Percentiles rank a stretch among this genome's conserved stretches.
Evolutionary conservation across 2,329 filamentous ascomycete genomes (phyloP).

Genomic region (Ophiostoma sp.): DNA sequence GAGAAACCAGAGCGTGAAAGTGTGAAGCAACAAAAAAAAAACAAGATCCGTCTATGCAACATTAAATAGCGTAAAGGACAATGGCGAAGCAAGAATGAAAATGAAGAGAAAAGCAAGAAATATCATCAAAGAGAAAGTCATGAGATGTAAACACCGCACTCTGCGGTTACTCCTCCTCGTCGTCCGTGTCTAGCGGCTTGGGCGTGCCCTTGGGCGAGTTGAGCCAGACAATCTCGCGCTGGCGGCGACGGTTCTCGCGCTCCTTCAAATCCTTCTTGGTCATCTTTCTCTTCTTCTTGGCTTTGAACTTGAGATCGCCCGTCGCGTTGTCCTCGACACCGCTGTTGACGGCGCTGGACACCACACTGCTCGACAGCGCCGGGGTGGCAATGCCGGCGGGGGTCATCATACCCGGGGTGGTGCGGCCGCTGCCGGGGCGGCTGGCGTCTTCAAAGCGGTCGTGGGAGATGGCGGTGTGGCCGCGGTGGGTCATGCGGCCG

Average conservation of each 20-base stretch:
- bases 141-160: neutral
- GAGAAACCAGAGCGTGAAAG: constrained; percentile 6
- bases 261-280: constrained; percentile 97
- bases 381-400: constrained; percentile 51
- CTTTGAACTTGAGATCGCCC: constrained; percentile 75
- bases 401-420: constrained; percentile 49
- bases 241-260: constrained; percentile 77
- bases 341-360: constrained; percentile 69
- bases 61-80: constrained; percentile 12
- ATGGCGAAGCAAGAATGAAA: neutral
- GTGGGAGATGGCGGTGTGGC: constrained; percentile 68
- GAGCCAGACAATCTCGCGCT: constrained; percentile 84
- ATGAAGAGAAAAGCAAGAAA: neutral
- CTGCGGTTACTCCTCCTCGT: constrained; percentile 52
- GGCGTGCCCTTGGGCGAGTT: constrained; percentile 84
- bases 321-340: constrained; percentile 74
- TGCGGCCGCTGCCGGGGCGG: constrained; percentile 52
- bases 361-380: constrained; percentile 56
- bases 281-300: constrained; percentile 97
- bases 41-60: constrained; percentile 15
- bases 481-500: constrained; percentile 82
- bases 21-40: neutral
- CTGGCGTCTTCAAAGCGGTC: constrained; percentile 83
- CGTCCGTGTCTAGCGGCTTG: constrained; percentile 73
- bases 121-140: neutral